phyloP scores from a whole-genome alignment of 2,329 filamentous ascomycete genomes.

The Mollisiaceae sp. region DNA sequence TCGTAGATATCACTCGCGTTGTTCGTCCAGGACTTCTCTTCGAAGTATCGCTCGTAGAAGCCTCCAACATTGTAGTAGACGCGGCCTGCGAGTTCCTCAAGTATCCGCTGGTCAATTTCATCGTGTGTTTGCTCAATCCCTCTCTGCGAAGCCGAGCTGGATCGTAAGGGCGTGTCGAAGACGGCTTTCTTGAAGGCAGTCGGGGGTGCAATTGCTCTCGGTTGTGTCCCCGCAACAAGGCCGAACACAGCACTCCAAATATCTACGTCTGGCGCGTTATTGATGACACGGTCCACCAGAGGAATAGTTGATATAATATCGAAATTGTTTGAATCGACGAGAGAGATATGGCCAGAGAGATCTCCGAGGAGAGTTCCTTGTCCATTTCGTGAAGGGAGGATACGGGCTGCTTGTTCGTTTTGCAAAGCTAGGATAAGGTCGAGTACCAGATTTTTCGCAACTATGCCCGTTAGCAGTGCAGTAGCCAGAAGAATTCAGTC shows the following conservation, averaged over 20 bases:
- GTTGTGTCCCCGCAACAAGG: conserved; percentile 27
- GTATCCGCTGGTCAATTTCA: conserved; percentile 37
- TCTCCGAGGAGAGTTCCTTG: conserved; percentile 30
- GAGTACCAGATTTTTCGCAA: conserved; percentile 28
- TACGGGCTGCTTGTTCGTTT: conserved; percentile 26
- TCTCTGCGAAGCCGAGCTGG: conserved; percentile 35
- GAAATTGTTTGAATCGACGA: conserved; percentile 29
- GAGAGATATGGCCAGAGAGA: conserved; percentile 30
- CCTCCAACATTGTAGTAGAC: conserved; percentile 36
- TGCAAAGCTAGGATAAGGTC: conserved; percentile 30
- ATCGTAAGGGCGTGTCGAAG: conserved; percentile 33
- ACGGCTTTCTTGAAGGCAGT: conserved; percentile 26
- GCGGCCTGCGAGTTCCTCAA: conserved; percentile 35
- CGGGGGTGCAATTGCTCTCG: conserved; percentile 21
- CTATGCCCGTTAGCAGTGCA: conserved; percentile 27
- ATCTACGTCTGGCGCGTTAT: conserved; percentile 30
- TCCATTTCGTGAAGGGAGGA: conserved; percentile 29
- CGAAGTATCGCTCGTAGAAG: conserved; percentile 33
- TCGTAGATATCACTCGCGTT: conserved; percentile 35
- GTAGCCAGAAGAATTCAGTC: conserved; percentile 19
- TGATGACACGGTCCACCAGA: conserved; percentile 31
- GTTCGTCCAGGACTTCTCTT: conserved; percentile 32
- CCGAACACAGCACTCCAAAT: conserved; percentile 31
- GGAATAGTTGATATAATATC: conserved; percentile 28
- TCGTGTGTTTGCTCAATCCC: conserved; percentile 36